A percentile compares a stretch with the other conserved stretches of the same genome.
phyloP scores from a whole-genome alignment of 2,329 filamentous ascomycete genomes.

The Trichoderma citrinoviride region DNA sequence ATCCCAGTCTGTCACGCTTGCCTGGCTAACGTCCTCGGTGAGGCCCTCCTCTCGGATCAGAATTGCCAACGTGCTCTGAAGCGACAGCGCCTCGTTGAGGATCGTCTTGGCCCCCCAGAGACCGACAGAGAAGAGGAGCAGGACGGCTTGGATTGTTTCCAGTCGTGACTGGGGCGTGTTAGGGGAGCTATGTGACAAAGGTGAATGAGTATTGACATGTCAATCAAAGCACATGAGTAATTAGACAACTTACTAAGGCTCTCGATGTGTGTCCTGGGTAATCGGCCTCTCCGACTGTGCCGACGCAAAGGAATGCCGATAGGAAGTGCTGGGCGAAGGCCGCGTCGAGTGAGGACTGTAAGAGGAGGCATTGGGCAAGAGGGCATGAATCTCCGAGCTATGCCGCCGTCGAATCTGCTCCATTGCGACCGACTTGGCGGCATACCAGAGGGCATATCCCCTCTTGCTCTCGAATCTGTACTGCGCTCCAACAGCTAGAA shows the following conservation, averaged over 20 bases:
- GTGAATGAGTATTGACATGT: background rate
- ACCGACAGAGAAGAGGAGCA: constrained; percentile 59
- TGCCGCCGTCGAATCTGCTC: constrained; percentile 59
- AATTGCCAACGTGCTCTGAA: constrained; percentile 58
- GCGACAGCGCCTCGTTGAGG: constrained; percentile 56
- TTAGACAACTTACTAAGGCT: constrained; percentile 55
- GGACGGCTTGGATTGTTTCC: constrained; percentile 63
- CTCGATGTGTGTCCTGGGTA: constrained; percentile 57
- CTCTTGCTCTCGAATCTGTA: constrained; percentile 62
- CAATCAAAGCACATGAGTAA: too few species aligned
- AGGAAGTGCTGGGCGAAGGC: constrained; percentile 56
- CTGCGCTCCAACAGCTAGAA: constrained; percentile 65
- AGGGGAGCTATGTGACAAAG: constrained; percentile 43
- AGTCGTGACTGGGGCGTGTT: constrained; percentile 59
- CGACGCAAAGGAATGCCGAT: constrained; percentile 58
- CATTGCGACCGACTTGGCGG: constrained; percentile 55
- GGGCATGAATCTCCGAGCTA: constrained; percentile 55
- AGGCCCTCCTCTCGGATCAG: constrained; percentile 59
- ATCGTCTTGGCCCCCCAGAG: constrained; percentile 62
- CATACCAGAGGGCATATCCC: constrained; percentile 60
- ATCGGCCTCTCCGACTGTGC: constrained; percentile 56
- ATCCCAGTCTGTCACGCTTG: constrained; percentile 53
- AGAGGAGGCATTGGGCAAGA: constrained; percentile 55
- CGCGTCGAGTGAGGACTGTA: constrained; percentile 60
- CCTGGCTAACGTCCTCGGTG: constrained; percentile 47